Conservation (phyloP, 2,329 filamentous ascomycete genomes). For the Rhinocladiella mackenziei region DNA sequence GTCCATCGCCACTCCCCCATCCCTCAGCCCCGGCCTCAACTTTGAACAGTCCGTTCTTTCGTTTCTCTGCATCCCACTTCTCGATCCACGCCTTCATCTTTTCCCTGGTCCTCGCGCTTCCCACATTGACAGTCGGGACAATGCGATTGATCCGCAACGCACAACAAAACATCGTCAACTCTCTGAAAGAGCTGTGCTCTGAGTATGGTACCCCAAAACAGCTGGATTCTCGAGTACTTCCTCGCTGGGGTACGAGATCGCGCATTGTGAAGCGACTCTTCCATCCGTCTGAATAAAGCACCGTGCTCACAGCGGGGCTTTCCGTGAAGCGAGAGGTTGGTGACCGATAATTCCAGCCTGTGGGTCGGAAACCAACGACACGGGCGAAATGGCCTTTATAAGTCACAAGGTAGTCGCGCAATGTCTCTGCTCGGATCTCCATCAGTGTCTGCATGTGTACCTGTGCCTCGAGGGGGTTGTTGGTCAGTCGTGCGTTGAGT, state of each 20-base stretch:
- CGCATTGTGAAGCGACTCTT: conserved; percentile 65
- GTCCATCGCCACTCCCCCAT: conserved; percentile 30
- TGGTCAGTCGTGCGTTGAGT: conserved; percentile 70
- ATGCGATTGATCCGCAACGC: conserved; percentile 80
- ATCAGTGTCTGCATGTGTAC: conserved; percentile 97
- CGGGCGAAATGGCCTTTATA: conserved; percentile 79
- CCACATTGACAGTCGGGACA: conserved; percentile 90
- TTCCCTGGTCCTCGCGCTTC: conserved; percentile 59
- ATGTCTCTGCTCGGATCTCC: conserved; percentile 84
- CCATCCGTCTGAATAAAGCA: conserved; percentile 69
- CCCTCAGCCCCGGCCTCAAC: conserved; percentile 35
- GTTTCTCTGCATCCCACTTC: conserved; percentile 59
- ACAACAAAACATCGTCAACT: conserved; percentile 91
- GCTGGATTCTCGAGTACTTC: conserved; percentile 74
- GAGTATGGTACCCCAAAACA: conserved; percentile 95
- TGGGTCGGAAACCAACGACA: conserved; percentile 85
- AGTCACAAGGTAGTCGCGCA: conserved; percentile 79
- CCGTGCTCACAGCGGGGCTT: conserved; percentile 59
- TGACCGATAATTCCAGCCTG: conserved; percentile 88
- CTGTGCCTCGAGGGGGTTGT: conserved; percentile 76
- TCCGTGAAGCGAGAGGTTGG: conserved; percentile 60
- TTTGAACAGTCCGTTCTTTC: conserved; percentile 57
- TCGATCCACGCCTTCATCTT: conserved; percentile 65
- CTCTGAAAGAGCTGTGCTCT: conserved; percentile 91
- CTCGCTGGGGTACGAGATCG: conserved; percentile 76